phyloP scores from a whole-genome alignment of 192 early-diverging fungal genomes.

The Mortierella hygrophila region DNA sequence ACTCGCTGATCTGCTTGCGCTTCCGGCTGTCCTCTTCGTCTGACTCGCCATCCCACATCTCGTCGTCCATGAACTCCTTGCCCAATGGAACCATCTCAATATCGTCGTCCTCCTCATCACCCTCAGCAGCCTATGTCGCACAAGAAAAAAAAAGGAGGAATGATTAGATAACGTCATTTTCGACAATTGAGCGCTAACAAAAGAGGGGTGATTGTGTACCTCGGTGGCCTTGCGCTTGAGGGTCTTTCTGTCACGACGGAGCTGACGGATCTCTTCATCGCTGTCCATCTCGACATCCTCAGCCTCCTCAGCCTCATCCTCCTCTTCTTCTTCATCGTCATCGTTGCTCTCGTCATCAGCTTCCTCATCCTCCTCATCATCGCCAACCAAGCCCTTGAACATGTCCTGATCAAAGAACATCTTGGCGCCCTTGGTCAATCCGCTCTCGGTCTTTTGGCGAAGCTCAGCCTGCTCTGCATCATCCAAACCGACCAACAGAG shows the following conservation, averaged over 20 bases:
- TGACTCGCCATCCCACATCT: slow-evolving; percentile 73
- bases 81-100: slow-evolving; percentile 67
- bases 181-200: background rate
- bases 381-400: slow-evolving; percentile 77
- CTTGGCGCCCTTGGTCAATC: slow-evolving; percentile 86
- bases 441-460: slow-evolving; percentile 58
- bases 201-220: slow-evolving; percentile 15
- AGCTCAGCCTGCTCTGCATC: slow-evolving; percentile 65
- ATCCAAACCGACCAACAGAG: slow-evolving; percentile 66
- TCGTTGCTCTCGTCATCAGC: slow-evolving; percentile 56
- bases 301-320: slow-evolving; percentile 55
- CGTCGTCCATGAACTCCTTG: slow-evolving; percentile 60
- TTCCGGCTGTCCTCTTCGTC: slow-evolving; percentile 66
- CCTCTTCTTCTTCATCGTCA: slow-evolving; percentile 53
- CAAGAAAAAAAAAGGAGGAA: slow-evolving; percentile 4
- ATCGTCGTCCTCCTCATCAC: slow-evolving; percentile 66
- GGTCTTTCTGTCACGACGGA: slow-evolving; percentile 37
- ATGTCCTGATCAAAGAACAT: slow-evolving; percentile 97
- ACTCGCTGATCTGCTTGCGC: slow-evolving; percentile 57
- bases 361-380: slow-evolving; percentile 66
- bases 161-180: background rate
- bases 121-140: slow-evolving; percentile 42
- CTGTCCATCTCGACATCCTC: slow-evolving; percentile 54
- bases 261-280: slow-evolving; percentile 48
- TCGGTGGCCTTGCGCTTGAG: slow-evolving; percentile 70